A percentile compares a stretch with the other conserved stretches of the same genome.
Conservation (phyloP, 1,139 yeast species). For the Pichia sp. region DNA sequence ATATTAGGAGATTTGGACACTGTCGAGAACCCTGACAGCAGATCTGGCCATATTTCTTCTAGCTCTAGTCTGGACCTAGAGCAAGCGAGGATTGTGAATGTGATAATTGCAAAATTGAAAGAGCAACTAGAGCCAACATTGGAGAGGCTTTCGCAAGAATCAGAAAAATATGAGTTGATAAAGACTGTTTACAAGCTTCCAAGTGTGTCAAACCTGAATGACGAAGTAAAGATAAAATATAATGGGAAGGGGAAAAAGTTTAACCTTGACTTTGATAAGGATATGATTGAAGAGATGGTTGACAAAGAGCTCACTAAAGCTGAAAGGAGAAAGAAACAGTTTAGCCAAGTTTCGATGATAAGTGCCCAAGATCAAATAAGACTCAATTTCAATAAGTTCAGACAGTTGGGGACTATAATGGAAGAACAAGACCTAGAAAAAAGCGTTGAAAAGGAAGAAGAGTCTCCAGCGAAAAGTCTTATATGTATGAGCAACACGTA, state of each 20-base stretch:
- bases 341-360: neutral
- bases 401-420: constrained; percentile 15
- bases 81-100: constrained; percentile 19
- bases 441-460: neutral
- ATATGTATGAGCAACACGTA: neutral
- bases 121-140: constrained; percentile 24
- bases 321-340: neutral
- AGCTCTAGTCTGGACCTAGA: neutral
- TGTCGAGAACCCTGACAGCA: neutral
- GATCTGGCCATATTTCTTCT: neutral
- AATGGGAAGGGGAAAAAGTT: constrained; percentile 10
- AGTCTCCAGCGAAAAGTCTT: neutral
- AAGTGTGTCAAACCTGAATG: constrained; percentile 25
- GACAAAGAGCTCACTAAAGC: constrained; percentile 6
- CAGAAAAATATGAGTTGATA: constrained; percentile 26
- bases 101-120: constrained; percentile 24
- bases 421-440: constrained; percentile 11
- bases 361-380: constrained; percentile 16
- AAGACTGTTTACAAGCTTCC: constrained; percentile 29
- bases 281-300: constrained; percentile 12
- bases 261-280: constrained; percentile 16
- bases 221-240: constrained; percentile 10
- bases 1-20: constrained; percentile 9
- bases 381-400: constrained; percentile 16
- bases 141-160: constrained; percentile 17